phyloP scores from a whole-genome alignment of 106 monocot genomes.

The Dendrobium officinale region DNA sequence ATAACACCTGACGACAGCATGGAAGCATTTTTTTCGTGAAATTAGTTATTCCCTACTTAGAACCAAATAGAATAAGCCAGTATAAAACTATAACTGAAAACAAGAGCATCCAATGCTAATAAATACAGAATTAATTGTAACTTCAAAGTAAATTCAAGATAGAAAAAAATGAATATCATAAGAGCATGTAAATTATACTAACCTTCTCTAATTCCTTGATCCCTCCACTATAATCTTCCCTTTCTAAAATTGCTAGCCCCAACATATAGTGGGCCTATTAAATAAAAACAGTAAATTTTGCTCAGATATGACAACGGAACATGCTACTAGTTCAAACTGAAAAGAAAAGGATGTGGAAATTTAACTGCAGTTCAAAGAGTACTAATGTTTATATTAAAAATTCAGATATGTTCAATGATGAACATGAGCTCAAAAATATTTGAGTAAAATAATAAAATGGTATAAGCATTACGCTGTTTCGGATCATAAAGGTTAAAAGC shows the following conservation, averaged over 20 bases:
- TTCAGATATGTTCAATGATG: not conserved
- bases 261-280: slow-evolving; percentile 60
- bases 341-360: not conserved
- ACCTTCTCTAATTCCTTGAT: slow-evolving; percentile 71
- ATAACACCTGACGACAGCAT: not conserved
- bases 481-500: not conserved
- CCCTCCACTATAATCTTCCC: slow-evolving; percentile 29
- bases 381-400: not conserved
- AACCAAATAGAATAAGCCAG: not conserved
- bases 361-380: not conserved
- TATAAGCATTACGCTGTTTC: not conserved
- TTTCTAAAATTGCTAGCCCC: slow-evolving; percentile 56
- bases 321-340: not conserved
- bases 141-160: not conserved
- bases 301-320: not conserved
- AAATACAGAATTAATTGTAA: not conserved
- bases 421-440: not conserved
- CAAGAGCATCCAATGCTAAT: not conserved
- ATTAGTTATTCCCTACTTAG: not conserved
- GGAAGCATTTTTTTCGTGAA: not conserved
- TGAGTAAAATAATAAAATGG: not conserved
- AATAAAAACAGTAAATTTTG: not conserved
- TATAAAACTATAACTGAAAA: not conserved
- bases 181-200: not conserved
- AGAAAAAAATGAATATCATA: not conserved